phyloP scores from a whole-genome alignment of 1,284 basidiomycete genomes.

The Marasmius tenuissimus region DNA sequence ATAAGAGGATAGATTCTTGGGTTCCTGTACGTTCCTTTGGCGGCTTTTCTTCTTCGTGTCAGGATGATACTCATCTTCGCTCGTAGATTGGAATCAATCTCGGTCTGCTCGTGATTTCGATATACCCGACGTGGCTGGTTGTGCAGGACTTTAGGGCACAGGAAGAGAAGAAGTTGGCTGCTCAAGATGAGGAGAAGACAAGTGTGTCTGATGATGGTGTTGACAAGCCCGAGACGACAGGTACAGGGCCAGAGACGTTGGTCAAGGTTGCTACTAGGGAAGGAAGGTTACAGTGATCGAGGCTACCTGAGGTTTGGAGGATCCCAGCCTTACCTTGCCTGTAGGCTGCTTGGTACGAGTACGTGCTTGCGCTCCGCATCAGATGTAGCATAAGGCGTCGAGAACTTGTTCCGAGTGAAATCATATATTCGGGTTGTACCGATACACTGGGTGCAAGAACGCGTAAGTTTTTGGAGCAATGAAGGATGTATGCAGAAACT shows the following conservation, averaged over 20 bases:
- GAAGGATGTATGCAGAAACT: no score
- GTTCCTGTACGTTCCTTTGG: conserved; percentile 1
- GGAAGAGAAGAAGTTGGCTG: background rate
- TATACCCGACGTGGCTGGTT: conserved; percentile 11
- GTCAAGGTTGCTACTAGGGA: conserved; percentile 2
- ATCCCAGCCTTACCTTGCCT: no score
- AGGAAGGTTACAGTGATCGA: conserved; percentile 24
- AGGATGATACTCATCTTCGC: background rate
- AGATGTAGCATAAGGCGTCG: no score
- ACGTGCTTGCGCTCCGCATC: no score
- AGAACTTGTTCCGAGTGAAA: no score
- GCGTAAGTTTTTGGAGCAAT: no score
- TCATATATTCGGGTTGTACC: no score
- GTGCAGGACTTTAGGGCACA: background rate
- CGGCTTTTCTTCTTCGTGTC: background rate
- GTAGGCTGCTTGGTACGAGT: no score
- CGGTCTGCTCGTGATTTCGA: conserved; percentile 5
- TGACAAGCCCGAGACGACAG: background rate
- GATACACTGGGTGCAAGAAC: no score
- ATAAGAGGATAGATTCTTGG: conserved; percentile 3
- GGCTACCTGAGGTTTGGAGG: no score
- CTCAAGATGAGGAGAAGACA: background rate
- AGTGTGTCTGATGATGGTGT: background rate
- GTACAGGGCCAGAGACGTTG: background rate
- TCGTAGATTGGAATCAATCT: conserved; percentile 8